Base-by-base conservation (phyloP, 306 rosid species). In the Mimosa pudica region DNA sequence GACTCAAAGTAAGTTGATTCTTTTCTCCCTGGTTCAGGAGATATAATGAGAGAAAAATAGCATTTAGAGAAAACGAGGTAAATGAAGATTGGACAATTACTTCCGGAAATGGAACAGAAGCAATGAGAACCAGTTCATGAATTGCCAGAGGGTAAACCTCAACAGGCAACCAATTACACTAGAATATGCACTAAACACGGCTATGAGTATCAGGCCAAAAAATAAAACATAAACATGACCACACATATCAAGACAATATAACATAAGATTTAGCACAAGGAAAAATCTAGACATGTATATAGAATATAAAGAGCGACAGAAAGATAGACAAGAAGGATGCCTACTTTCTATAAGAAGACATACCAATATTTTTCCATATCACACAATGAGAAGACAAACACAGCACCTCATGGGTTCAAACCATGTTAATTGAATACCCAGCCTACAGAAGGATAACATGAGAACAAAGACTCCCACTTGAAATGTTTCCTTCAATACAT, bases 1-100 rank as follows among this genome's bases (percentile, higher is more conserved):
- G 94, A 83, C 79, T 80, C 90, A 70, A 82, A 75, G 85, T 85
- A 76, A 51, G 92, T 84, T 17, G 97, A 78, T 76, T 85, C 87
- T 66, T 41, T 88, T 64, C 82, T 76, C 74, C 96, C 99, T 95
- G 90, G 80, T 76, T 48, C 57, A 81, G 75, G 77, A 80, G 74
- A 86, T 66, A 57, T 20, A 55, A 57, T 32, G 57, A 71, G 18
- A 65, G 73, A 85, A 79, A 82, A 57, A 67, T 14, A 82, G 49
- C 71, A 81, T 81, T 65, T 77, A 42, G 71, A 57, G 52, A 79
- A 33, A 78, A 36, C 36, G 30, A 0, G 14, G 17, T 58, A 79
- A 75, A 41, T 33, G 73, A 78, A 81, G 49, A 71, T 81, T 66
- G 74, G 41, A 45, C 75, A 80, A 63, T 77, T 47, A 64, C 33